Conservation (phyloP, 2,329 filamentous ascomycete genomes). For the Didymella segeticola region DNA sequence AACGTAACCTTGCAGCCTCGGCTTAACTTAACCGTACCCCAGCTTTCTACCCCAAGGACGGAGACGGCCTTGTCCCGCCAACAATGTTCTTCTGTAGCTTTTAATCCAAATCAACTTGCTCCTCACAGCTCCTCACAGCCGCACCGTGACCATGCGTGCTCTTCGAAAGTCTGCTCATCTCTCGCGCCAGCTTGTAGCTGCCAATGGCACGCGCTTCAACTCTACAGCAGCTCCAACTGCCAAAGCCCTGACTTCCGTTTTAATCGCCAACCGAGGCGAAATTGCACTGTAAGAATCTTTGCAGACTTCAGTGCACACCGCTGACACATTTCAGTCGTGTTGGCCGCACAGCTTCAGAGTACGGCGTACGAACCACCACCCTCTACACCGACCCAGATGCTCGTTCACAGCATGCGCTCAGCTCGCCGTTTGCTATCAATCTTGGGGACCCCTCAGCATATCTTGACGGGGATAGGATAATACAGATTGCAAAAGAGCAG, state of each 20-base stretch:
- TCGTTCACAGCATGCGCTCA: constrained; percentile 83
- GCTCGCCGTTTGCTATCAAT: constrained; percentile 82
- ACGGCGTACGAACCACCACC: constrained; percentile 92
- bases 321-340: constrained; percentile 66
- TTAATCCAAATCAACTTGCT: constrained; percentile 20
- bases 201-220: constrained; percentile 41
- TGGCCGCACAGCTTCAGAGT: constrained; percentile 81
- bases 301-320: neutral
- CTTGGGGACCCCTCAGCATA: constrained; percentile 86
- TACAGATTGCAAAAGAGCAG: constrained; percentile 82
- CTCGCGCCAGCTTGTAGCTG: constrained; percentile 44
- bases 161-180: constrained; percentile 42
- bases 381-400: constrained; percentile 94
- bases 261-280: constrained; percentile 97
- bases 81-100: constrained; percentile 27
- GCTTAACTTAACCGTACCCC: constrained; percentile 26
- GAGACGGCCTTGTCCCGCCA: constrained; percentile 19
- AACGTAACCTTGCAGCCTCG: constrained; percentile 31
- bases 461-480: constrained; percentile 91
- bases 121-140: constrained; percentile 10
- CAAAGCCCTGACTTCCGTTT: constrained; percentile 71
- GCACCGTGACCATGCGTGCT: constrained; percentile 44
- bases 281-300: constrained; percentile 73
- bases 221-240: constrained; percentile 35
- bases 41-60: constrained; percentile 14